Evolutionary conservation across 768 basidiomycete genomes (phyloP), one percentile per base, ranked within the genome.

Genomic region (Suillus sp.): DNA sequence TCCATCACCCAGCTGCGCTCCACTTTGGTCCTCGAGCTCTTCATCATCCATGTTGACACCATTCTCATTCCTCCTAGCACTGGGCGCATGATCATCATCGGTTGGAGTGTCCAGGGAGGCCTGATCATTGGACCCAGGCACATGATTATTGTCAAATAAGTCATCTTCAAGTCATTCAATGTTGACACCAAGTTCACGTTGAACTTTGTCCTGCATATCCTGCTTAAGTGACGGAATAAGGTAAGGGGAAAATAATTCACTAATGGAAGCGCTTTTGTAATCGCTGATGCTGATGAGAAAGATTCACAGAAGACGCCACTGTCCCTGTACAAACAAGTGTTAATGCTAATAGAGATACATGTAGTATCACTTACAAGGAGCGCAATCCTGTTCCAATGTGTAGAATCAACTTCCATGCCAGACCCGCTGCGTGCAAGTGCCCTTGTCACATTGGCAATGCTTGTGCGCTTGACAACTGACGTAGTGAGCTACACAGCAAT

Each of bases 331-430:
- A 11, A 38, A 38, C 37, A 4, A 16, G 38, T 40, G 38, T 40
- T 40, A 40, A 40, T 6, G 34, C 8, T 40, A 40, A 40, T 40
- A 62, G 51, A 38, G 37, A 38, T 53, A 11, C 14, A 22, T 22
- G 38, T 32, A 25, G 20, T n/a, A 37, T 22, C 34, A 62, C 40
- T 37, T 55, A 62, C 53, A 30, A 62, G 40, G 4, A 62, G 25
- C n/a, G 53, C 53, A 18, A 62, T 35, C 30, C 51, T 37, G 30
- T 27, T 62, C 61, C 61, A 62, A 62, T 62, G 48, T 8, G 32
- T 40, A 25, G 61, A n/a, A n/a, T 37, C 48, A 22, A 62, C 48
- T 40, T 62, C 61, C 48, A 62, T 62, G n/a, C 30, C 35, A n/a
- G 60, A 43, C 14, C 42, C 20, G 42, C 42, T 43, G 42, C 20